Evolutionary conservation across 768 basidiomycete species (phyloP).

Genomic region (Mycena galopus): DNA sequence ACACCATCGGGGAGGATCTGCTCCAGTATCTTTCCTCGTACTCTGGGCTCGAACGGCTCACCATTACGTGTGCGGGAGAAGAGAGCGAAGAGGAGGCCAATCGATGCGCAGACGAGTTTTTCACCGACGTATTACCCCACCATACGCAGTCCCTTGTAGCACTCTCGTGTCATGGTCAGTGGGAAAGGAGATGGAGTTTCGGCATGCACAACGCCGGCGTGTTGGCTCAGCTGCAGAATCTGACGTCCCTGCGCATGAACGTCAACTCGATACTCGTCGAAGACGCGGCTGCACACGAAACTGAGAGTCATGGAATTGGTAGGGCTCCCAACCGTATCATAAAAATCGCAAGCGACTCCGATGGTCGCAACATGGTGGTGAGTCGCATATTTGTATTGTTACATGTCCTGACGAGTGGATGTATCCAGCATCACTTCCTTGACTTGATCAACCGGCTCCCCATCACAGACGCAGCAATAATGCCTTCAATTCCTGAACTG

Average conservation of each 20-base stretch:
- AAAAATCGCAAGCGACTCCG: neutral
- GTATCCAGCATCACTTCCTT: constrained; percentile 12
- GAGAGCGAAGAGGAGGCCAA: neutral
- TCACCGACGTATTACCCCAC: neutral
- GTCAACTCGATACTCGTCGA: neutral
- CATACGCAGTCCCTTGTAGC: constrained; percentile 9
- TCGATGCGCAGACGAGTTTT: constrained; percentile 12
- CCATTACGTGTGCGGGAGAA: neutral
- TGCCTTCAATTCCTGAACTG: neutral
- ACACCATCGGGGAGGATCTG: neutral
- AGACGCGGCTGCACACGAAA: no score
- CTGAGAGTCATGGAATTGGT: no score
- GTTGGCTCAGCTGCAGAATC: neutral
- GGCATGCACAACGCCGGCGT: constrained; percentile 2
- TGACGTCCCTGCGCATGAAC: constrained; percentile 5
- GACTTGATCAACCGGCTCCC: neutral
- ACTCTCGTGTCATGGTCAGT: neutral
- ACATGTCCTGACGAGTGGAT: neutral
- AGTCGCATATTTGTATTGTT: neutral
- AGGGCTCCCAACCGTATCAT: neutral
- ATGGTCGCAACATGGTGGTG: neutral
- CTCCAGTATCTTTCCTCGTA: constrained; percentile 4
- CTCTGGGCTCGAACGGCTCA: constrained; percentile 2
- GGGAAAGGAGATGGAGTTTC: constrained; percentile 16
- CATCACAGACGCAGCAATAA: neutral